These are phyloP conservation scores for Phytopythium chamaehyphon DNA, from an alignment of 352 stramenopile genomes.

Conservation along the genomic window DNA sequence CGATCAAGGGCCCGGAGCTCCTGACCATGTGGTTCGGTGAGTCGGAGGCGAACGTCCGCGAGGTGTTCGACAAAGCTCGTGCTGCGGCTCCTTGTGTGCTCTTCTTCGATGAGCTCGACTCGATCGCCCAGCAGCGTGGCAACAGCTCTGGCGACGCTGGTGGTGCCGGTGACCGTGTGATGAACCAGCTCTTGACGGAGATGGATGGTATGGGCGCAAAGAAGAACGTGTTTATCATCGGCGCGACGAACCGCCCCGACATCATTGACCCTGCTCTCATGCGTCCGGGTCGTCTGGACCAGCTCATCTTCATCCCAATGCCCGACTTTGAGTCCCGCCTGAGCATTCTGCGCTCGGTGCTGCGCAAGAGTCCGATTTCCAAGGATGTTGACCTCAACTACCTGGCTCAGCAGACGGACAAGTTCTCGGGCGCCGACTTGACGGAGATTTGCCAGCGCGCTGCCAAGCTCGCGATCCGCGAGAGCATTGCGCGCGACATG, in stretches of 20 bases:
- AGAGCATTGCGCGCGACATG: conserved; percentile 98
- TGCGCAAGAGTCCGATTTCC: conserved; percentile 97
- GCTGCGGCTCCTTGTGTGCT: conserved; percentile 97
- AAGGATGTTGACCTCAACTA: conserved; percentile 98
- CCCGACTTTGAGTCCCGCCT: conserved; percentile 96
- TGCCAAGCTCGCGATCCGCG: conserved; percentile 99
- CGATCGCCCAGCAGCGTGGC: conserved; percentile 97
- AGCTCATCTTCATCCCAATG: conserved; percentile 97
- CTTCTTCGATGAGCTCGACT: conserved; percentile 99
- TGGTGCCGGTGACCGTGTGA: conserved; percentile 98
- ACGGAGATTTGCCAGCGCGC: conserved; percentile 99
- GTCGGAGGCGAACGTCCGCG: conserved; percentile 97
- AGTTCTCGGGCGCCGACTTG: conserved; percentile 99
- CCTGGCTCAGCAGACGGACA: conserved; percentile 95
- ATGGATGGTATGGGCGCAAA: conserved; percentile 99
- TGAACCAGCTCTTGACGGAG: conserved; percentile 99
- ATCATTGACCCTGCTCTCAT: conserved; percentile 98
- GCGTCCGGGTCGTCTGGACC: conserved; percentile 93
- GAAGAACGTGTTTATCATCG: conserved; percentile 99
- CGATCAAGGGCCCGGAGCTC: conserved; percentile 99
- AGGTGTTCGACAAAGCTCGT: conserved; percentile 99
- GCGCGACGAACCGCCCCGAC: conserved; percentile 93
- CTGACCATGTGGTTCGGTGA: conserved; percentile 99
- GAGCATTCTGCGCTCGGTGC: conserved; percentile 94
- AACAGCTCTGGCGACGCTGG: conserved; percentile 93